phyloP scores from a whole-genome alignment of 2,329 filamentous ascomycete genomes.

The Fusarium siculi region DNA sequence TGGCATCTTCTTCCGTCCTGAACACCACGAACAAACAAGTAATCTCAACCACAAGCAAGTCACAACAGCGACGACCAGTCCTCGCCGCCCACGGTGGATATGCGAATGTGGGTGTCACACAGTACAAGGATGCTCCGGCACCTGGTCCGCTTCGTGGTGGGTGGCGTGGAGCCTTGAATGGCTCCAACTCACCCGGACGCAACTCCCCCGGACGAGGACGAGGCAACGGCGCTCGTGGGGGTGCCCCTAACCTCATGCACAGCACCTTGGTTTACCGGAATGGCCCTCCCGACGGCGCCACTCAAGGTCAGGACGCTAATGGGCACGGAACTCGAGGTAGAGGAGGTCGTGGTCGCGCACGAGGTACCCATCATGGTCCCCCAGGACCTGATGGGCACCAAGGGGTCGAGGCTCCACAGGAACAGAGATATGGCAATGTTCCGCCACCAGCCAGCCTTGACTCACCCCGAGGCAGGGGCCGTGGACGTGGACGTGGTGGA shows the following conservation, averaged over 20 bases:
- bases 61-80: constrained; percentile 62
- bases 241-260: constrained; percentile 58
- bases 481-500: constrained; percentile 54
- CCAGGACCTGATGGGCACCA: constrained; percentile 31
- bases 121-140: constrained; percentile 68
- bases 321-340: constrained; percentile 39
- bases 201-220: constrained; percentile 53
- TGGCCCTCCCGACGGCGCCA: constrained; percentile 46
- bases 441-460: constrained; percentile 70
- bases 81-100: constrained; percentile 61
- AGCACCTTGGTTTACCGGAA: constrained; percentile 65
- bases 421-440: constrained; percentile 62
- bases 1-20: constrained; percentile 86
- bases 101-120: constrained; percentile 68
- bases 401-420: constrained; percentile 24
- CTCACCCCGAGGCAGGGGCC: constrained; percentile 52
- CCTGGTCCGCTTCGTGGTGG: constrained; percentile 66
- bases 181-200: constrained; percentile 54
- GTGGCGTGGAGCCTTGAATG: constrained; percentile 68
- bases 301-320: constrained; percentile 45
- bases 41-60: constrained; percentile 69
- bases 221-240: constrained; percentile 51
- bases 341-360: constrained; percentile 49
- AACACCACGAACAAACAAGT: constrained; percentile 88
- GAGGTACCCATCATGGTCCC: constrained; percentile 42